A percentile compares a stretch with the other conserved stretches of the same genome.
These are phyloP conservation scores for Ramaria sp. DNA, from an alignment of 768 basidiomycete genomes.

Conservation along the genomic window DNA sequence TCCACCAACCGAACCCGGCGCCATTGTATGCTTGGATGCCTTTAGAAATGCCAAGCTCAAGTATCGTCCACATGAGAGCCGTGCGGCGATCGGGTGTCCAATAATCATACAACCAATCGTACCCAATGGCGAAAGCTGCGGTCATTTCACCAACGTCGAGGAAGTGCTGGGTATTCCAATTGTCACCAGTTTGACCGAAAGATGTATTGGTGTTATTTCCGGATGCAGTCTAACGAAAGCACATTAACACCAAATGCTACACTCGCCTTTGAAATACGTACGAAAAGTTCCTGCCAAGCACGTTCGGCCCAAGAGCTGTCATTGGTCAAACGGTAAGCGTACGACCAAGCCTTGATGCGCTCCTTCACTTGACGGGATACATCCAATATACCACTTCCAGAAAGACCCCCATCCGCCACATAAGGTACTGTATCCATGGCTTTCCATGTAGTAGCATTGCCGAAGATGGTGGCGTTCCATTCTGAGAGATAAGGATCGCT, in stretches of 20 bases:
- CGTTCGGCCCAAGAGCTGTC: constrained; percentile 89
- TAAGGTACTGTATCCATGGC: constrained; percentile 56
- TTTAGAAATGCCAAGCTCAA: constrained; percentile 63
- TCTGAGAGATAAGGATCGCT: constrained; percentile 74
- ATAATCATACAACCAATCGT: constrained; percentile 90
- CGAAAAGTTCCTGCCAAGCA: constrained; percentile 73
- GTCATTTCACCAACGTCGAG: constrained; percentile 87
- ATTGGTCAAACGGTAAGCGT: constrained; percentile 84
- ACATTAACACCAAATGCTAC: constrained; percentile 3
- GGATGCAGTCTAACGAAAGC: constrained; percentile 52
- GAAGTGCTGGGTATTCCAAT: constrained; percentile 89
- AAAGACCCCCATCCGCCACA: constrained; percentile 53
- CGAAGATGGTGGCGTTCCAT: constrained; percentile 90
- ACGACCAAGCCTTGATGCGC: constrained; percentile 86
- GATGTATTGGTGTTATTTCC: constrained; percentile 50
- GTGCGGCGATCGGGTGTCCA: constrained; percentile 68
- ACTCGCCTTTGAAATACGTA: constrained; percentile 25
- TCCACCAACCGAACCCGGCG: constrained; percentile 65
- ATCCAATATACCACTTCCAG: constrained; percentile 80
- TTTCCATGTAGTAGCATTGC: constrained; percentile 74
- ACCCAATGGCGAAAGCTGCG: constrained; percentile 83
- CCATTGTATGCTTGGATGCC: constrained; percentile 44
- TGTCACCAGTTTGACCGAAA: constrained; percentile 55
- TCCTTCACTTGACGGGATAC: constrained; percentile 81
- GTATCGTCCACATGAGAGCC: constrained; percentile 59